A percentile compares a stretch with the other conserved stretches of the same genome.
Conservation (phyloP, 2,329 filamentous ascomycete genomes). For the Sphaerostilbella broomeana region DNA sequence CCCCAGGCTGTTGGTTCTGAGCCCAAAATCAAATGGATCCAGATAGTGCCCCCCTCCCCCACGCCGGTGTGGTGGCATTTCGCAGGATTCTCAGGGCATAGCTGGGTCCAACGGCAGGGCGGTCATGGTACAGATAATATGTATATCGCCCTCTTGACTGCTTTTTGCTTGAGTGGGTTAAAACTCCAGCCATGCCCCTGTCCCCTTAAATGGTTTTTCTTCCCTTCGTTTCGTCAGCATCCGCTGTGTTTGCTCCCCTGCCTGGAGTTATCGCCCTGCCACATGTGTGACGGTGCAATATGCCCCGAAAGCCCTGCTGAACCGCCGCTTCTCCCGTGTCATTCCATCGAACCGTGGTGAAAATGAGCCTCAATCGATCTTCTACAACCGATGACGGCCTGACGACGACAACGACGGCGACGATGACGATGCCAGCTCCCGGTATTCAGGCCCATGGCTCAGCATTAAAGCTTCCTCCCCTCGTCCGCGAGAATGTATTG, state of each 20-base stretch:
- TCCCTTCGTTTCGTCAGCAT: constrained; percentile 7
- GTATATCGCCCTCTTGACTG: constrained; percentile 5
- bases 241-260: constrained; percentile 8
- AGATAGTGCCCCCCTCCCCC: constrained; percentile 12
- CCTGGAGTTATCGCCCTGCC: constrained; percentile 10
- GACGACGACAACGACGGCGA: constrained; percentile 5
- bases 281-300: constrained; percentile 13
- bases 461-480: constrained; percentile 15
- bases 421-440: constrained; percentile 6
- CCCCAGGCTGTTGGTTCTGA: constrained; percentile 7
- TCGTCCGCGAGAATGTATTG: constrained; percentile 13
- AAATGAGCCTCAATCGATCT: constrained; percentile 10
- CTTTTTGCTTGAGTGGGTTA: constrained; percentile 11
- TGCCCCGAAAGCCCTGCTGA: constrained; percentile 13
- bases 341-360: constrained; percentile 8
- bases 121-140: constrained; percentile 9
- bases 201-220: constrained; percentile 1
- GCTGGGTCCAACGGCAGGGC: constrained; percentile 8
- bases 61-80: too few relatives aligned
- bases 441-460: constrained; percentile 3
- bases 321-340: constrained; percentile 8
- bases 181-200: constrained; percentile 13
- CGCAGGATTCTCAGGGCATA: constrained; percentile 11
- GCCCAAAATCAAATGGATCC: constrained; percentile 13
- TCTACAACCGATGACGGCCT: constrained; percentile 6